Percentiles rank a stretch among this genome's conserved stretches.
Evolutionary conservation across 2,329 filamentous ascomycete genomes (phyloP).

Genomic region (Aurifilum marmelostoma): DNA sequence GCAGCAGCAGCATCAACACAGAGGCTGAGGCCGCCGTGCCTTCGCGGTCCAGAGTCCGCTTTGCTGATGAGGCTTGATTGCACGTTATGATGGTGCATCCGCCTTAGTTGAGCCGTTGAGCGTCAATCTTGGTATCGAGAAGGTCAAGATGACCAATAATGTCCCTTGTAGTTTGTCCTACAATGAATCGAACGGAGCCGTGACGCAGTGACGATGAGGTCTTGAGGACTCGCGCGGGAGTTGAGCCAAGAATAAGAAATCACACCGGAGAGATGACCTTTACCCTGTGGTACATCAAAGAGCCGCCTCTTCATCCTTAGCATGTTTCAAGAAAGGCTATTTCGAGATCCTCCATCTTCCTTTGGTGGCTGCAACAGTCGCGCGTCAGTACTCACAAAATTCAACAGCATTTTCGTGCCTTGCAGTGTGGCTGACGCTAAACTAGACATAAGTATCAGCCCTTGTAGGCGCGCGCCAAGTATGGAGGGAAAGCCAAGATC

Average conservation of each 20-base stretch:
- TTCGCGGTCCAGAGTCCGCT: not conserved
- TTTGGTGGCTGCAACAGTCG: not conserved
- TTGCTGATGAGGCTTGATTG: not conserved
- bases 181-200: not conserved
- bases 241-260: not conserved
- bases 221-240: not conserved
- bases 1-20: not conserved
- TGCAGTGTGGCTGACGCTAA: not conserved
- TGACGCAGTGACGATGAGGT: not conserved
- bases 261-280: not conserved
- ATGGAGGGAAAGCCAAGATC: not conserved
- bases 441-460: not conserved
- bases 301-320: not conserved
- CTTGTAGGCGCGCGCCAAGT: not conserved
- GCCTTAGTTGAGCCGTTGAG: not conserved
- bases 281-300: not conserved
- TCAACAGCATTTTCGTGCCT: not conserved
- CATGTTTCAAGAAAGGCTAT: not conserved
- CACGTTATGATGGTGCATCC: not conserved
- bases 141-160: not conserved
- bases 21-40: not conserved
- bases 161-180: not conserved
- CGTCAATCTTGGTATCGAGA: not conserved
- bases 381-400: not conserved
- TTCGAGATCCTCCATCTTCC: not conserved